Base-by-base conservation (phyloP, 495 filamentous ascomycete genomes). In the Aspergillus cavernicola region DNA sequence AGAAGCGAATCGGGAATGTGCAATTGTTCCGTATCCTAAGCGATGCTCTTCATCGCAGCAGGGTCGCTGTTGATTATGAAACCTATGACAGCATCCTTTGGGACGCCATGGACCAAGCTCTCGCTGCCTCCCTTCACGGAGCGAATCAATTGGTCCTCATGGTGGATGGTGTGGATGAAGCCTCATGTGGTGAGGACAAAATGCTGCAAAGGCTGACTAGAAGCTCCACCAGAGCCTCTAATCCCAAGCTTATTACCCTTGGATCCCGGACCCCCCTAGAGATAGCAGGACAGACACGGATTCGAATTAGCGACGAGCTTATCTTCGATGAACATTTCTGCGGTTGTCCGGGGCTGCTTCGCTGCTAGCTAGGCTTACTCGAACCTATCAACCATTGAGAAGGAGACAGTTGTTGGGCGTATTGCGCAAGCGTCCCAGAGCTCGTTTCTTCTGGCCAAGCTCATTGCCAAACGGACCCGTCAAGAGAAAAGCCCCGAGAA, bases 361-460 rank as follows among this genome's bases (percentile, higher is more conserved):
- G 49, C 53, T 20, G 32, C 15, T 5, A 50, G 39, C 29, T 3
- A 35, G 9, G 48, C 26, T 6, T 65, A 53, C 40, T 23, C 29
- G 0, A 20, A 19, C 4, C 32, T 65, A 3, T 20, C 52, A 15
- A 51, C 53, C 6, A 46, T 56, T 4, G 59, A 58, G 10, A 59
- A 59, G 32, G 68, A 71, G 42, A 61, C 63, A 7, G 39, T 67
- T 0, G 53, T 70, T 26, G 63, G 67, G 16, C 58, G 63, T 12
- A 66, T 73, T 22, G 57, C 67, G 4, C 61, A 65, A 36, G 68
- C 64, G 2, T 61, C 68, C 24, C 57, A 58, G 13, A 62, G 67
- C n/a, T 73, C 70, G n/a, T 73, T 73, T 55, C 62, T 70, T 0
- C 69, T 65, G 63, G 70, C 68, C 12, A 71, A 71, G 54, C 61